Conservation (phyloP, 73 alveolate species). For the Urostyla sp. region DNA sequence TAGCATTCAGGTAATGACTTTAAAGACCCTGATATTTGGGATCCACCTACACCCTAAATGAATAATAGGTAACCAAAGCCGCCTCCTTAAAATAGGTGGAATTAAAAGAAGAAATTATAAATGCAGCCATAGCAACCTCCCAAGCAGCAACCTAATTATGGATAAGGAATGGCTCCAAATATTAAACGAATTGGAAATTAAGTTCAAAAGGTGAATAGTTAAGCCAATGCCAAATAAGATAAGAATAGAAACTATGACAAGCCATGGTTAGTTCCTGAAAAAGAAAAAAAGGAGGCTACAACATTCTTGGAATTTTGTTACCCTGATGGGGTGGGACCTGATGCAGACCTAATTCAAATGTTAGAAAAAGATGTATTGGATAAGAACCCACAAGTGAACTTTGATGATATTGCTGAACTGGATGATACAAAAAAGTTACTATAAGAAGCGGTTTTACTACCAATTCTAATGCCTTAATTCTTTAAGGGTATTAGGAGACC, state of each 20-base stretch:
- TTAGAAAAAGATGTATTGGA: constrained; percentile 92
- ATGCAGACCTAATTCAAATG: constrained; percentile 89
- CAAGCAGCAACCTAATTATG: constrained; percentile 15
- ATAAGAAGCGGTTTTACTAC: constrained; percentile 91
- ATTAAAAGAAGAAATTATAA: constrained; percentile 21
- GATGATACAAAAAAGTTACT: constrained; percentile 83
- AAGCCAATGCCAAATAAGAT: constrained; percentile 1
- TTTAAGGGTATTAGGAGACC: constrained; percentile 94
- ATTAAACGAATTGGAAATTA: constrained; percentile 24
- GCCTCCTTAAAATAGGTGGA: constrained; percentile 4
- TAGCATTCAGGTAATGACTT: not conserved
- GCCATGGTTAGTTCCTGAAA: constrained; percentile 58
- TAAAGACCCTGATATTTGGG: constrained; percentile 57
- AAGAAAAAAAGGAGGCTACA: constrained; percentile 48
- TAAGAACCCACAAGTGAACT: constrained; percentile 85
- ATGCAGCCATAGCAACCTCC: constrained; percentile 18
- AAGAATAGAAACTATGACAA: constrained; percentile 58
- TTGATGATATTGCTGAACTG: constrained; percentile 87
- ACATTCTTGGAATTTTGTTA: constrained; percentile 83
- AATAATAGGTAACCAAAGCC: not conserved
- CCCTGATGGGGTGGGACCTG: constrained; percentile 90
- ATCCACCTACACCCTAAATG: constrained; percentile 43
- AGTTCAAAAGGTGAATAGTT: constrained; percentile 24
- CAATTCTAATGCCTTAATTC: constrained; percentile 91
- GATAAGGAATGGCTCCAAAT: constrained; percentile 59